Conservation (phyloP, 192 early-diverging fungal genomes). For the Spizellomyces punctatus region DNA sequence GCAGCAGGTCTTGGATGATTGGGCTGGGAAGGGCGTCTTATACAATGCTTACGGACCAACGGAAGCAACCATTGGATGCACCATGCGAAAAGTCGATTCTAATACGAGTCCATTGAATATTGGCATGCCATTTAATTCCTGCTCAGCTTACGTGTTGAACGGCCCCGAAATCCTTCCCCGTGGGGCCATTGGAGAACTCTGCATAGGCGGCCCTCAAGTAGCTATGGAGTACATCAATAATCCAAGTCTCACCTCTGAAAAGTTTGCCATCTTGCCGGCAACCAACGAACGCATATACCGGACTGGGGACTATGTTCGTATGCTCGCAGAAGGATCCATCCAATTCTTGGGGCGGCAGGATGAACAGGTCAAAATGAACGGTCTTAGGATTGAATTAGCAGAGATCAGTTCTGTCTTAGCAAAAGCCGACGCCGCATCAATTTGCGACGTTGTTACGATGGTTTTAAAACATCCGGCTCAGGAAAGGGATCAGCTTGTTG, state of each 20-base stretch:
- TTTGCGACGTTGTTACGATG: slow-evolving; percentile 13
- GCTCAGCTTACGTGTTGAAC: slow-evolving; percentile 20
- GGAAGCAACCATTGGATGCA: slow-evolving; percentile 33
- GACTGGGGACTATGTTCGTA: slow-evolving; percentile 36
- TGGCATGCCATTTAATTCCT: slow-evolving; percentile 18
- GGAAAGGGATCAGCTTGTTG: neutral
- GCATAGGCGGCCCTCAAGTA: slow-evolving; percentile 44
- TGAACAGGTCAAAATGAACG: slow-evolving; percentile 38
- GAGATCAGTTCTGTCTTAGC: slow-evolving; percentile 23
- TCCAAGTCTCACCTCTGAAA: slow-evolving; percentile 38
- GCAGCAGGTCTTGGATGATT: slow-evolving; percentile 23
- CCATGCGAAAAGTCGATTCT: slow-evolving; percentile 8
- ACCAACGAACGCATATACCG: slow-evolving; percentile 30
- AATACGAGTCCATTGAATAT: slow-evolving; percentile 16
- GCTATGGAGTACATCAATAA: slow-evolving; percentile 45
- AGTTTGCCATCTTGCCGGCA: slow-evolving; percentile 27
- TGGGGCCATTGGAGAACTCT: slow-evolving; percentile 48
- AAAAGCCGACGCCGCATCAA: neutral
- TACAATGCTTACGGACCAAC: slow-evolving; percentile 25
- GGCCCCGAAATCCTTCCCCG: slow-evolving; percentile 26
- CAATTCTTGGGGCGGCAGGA: slow-evolving; percentile 35
- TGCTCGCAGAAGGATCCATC: slow-evolving; percentile 33
- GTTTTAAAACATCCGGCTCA: slow-evolving; percentile 11
- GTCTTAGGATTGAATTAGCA: slow-evolving; percentile 34
- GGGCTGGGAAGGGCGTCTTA: neutral